Conservation (phyloP, 164 flowering plant species). For the Santalum album region DNA sequence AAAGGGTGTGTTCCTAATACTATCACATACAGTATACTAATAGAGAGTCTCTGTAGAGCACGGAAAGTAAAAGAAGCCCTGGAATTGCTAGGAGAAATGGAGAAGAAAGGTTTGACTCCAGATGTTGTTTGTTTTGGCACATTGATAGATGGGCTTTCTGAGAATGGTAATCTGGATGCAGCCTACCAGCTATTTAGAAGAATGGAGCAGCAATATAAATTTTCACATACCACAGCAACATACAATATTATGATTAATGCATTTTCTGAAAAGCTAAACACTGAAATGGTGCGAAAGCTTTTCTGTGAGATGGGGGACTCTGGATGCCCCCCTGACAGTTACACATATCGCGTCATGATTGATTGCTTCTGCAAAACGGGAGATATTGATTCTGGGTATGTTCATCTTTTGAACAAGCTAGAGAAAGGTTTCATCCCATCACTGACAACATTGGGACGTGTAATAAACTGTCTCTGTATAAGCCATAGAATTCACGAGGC, state of each 20-base stretch:
- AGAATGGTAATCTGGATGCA: slow-evolving; percentile 49
- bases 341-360: slow-evolving; percentile 68
- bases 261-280: slow-evolving; percentile 47
- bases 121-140: slow-evolving; percentile 63
- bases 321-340: slow-evolving; percentile 49
- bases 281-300: slow-evolving; percentile 39
- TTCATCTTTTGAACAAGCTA: slow-evolving; percentile 42
- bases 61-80: slow-evolving; percentile 50
- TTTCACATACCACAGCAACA: slow-evolving; percentile 46
- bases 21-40: slow-evolving; percentile 62
- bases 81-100: slow-evolving; percentile 43
- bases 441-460: slow-evolving; percentile 60
- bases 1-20: slow-evolving; percentile 63
- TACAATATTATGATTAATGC: slow-evolving; percentile 75
- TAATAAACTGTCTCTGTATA: slow-evolving; percentile 66
- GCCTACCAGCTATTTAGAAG: slow-evolving; percentile 53
- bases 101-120: slow-evolving; percentile 42
- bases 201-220: slow-evolving; percentile 30
- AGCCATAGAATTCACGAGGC: slow-evolving; percentile 56
- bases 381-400: slow-evolving; percentile 37
- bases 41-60: slow-evolving; percentile 67
- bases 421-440: slow-evolving; percentile 59
- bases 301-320: slow-evolving; percentile 48
- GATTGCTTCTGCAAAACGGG: slow-evolving; percentile 75
- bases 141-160: slow-evolving; percentile 57